phyloP scores from a whole-genome alignment of 768 basidiomycete genomes.

The Hypsizygus marmoreus region DNA sequence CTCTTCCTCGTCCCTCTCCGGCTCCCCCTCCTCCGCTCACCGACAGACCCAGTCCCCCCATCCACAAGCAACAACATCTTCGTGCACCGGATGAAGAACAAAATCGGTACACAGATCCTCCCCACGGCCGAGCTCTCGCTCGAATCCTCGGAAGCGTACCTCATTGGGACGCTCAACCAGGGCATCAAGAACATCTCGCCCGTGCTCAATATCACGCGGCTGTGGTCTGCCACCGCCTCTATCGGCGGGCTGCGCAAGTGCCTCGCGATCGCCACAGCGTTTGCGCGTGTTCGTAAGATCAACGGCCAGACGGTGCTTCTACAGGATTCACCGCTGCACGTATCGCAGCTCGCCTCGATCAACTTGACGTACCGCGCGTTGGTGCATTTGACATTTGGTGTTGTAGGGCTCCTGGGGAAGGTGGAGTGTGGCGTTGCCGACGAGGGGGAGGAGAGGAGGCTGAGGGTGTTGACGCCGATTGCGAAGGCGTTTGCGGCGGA shows the following conservation, averaged over 20 bases:
- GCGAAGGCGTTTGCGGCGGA: slow-evolving; percentile 73
- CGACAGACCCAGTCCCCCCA: slow-evolving; percentile 41
- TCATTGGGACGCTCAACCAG: slow-evolving; percentile 56
- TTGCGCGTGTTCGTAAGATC: slow-evolving; percentile 60
- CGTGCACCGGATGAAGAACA: slow-evolving; percentile 76
- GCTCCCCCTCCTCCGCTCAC: slow-evolving; percentile 49
- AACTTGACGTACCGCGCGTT: slow-evolving; percentile 67
- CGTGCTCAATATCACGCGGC: slow-evolving; percentile 76
- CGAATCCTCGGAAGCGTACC: slow-evolving; percentile 58
- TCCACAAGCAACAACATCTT: slow-evolving; percentile 64
- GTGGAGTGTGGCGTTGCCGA: slow-evolving; percentile 56
- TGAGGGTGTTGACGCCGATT: slow-evolving; percentile 69
- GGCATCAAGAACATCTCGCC: slow-evolving; percentile 71
- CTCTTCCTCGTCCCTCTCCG: slow-evolving; percentile 74
- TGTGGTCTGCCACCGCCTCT: slow-evolving; percentile 62
- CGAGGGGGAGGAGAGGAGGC: slow-evolving; percentile 48
- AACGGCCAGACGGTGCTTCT: slow-evolving; percentile 52
- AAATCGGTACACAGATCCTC: slow-evolving; percentile 72
- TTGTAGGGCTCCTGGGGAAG: slow-evolving; percentile 59
- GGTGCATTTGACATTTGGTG: slow-evolving; percentile 63
- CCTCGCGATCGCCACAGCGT: slow-evolving; percentile 66
- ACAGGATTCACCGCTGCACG: slow-evolving; percentile 59
- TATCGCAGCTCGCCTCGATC: slow-evolving; percentile 62
- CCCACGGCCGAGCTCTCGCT: slow-evolving; percentile 78
- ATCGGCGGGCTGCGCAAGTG: slow-evolving; percentile 61